Conservation (phyloP, 2,329 filamentous ascomycete genomes). For the Sphaerulina musiva region DNA sequence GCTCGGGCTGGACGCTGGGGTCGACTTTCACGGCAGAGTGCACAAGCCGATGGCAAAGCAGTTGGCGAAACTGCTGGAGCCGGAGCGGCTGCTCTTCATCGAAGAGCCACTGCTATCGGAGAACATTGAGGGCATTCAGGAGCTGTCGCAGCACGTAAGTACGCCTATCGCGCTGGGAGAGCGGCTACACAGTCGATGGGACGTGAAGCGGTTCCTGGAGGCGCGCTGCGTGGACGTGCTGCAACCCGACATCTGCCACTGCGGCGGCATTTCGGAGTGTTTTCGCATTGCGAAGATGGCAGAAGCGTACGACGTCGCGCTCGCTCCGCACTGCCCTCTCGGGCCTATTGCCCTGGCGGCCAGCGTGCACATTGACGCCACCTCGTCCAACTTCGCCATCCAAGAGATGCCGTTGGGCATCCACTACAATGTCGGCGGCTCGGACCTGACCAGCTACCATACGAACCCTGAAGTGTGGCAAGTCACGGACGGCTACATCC, state of each 20-base stretch:
- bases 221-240: constrained; percentile 62
- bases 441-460: constrained; percentile 47
- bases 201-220: constrained; percentile 66
- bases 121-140: constrained; percentile 59
- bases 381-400: constrained; percentile 60
- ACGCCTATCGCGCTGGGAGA: constrained; percentile 67
- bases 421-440: constrained; percentile 65
- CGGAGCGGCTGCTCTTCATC: constrained; percentile 63
- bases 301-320: constrained; percentile 61
- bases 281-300: constrained; percentile 63
- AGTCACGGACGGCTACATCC: constrained; percentile 28
- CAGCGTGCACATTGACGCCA: constrained; percentile 59
- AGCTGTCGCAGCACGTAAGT: constrained; percentile 50
- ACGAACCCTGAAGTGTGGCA: constrained; percentile 27
- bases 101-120: constrained; percentile 68
- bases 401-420: constrained; percentile 75
- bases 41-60: constrained; percentile 77
- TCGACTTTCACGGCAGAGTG: constrained; percentile 72
- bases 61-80: constrained; percentile 60
- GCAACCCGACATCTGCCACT: constrained; percentile 68
- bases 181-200: constrained; percentile 65
- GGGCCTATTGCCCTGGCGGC: constrained; percentile 70
- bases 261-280: constrained; percentile 62
- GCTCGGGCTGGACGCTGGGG: constrained; percentile 63
- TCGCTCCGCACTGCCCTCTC: constrained; percentile 68